These are phyloP conservation scores for Candida albicans DNA, from an alignment of 1,139 yeast genomes.

Conservation along the genomic window DNA sequence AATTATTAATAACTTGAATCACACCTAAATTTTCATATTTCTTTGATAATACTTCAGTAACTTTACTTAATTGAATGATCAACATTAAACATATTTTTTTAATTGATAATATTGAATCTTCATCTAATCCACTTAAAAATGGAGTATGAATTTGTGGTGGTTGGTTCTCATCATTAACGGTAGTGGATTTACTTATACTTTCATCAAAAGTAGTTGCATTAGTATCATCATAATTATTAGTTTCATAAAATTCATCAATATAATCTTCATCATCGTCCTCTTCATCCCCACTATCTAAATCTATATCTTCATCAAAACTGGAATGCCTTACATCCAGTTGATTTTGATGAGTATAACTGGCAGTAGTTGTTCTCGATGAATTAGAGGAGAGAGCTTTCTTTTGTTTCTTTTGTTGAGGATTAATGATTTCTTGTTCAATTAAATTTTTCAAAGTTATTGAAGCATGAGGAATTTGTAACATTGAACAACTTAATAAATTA, in stretches of 20 bases:
- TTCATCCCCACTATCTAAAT: conserved; percentile 13
- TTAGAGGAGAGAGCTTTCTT: no score
- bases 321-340: conserved; percentile 10
- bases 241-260: conserved; percentile 12
- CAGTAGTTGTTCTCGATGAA: conserved; percentile 13
- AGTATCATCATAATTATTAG: conserved; percentile 15
- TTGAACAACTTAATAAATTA: conserved; percentile 68
- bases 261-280: conserved; percentile 13
- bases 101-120: conserved; percentile 39
- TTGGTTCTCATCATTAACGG: conserved; percentile 30
- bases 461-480: conserved; percentile 49
- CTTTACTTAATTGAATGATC: conserved; percentile 43
- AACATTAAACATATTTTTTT: conserved; percentile 48
- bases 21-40: conserved; percentile 52
- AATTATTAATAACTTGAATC: conserved; percentile 38
- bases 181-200: conserved; percentile 2
- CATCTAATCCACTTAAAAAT: conserved; percentile 53
- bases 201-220: conserved; percentile 16
- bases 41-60: conserved; percentile 56
- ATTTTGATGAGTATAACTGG: conserved; percentile 6
- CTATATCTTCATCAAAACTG: conserved; percentile 14
- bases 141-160: conserved; percentile 48
- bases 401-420: conserved; percentile 8
- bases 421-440: conserved; percentile 15
- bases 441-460: conserved; percentile 29